Percentiles rank a stretch among this genome's conserved stretches.
These are phyloP conservation scores for Colletotrichum godetiae DNA, from an alignment of 2,329 filamentous ascomycete species.

Conservation along the genomic window DNA sequence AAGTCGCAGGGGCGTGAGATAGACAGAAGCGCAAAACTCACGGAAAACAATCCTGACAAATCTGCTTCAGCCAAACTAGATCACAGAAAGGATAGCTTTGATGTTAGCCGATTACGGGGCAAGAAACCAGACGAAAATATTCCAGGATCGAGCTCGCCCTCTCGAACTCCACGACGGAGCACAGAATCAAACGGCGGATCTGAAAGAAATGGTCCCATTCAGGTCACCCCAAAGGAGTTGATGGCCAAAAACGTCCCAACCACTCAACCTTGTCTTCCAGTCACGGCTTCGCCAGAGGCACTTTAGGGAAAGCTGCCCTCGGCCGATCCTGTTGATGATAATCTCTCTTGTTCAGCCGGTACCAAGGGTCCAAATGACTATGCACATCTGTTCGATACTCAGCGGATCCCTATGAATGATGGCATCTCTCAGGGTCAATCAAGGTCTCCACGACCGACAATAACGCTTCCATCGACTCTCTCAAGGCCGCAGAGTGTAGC, in stretches of 20 bases:
- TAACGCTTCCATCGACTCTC: not conserved
- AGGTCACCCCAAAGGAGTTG: conserved; percentile 27
- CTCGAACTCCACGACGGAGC: not conserved
- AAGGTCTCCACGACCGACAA: not conserved
- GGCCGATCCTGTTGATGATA: not conserved
- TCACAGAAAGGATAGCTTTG: not conserved
- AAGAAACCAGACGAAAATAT: not conserved
- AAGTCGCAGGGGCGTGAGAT: too few relatives aligned
- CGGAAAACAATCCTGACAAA: not conserved
- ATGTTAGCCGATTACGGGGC: not conserved
- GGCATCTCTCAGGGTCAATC: not conserved
- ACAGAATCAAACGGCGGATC: not conserved
- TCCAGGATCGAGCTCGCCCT: not conserved
- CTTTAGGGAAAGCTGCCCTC: conserved; percentile 15
- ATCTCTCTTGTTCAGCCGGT: not conserved
- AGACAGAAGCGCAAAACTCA: not conserved
- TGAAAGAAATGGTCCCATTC: conserved; percentile 5
- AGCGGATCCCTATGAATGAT: not conserved
- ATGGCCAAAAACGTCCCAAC: not conserved
- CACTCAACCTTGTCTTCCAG: not conserved
- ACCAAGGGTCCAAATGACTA: not conserved
- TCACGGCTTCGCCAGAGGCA: not conserved
- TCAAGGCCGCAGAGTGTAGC: conserved; percentile 19
- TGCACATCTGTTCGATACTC: not conserved
- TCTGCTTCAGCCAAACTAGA: not conserved